Conservation (phyloP, 2,329 filamentous ascomycete species). For the Colletotrichum lentis region DNA sequence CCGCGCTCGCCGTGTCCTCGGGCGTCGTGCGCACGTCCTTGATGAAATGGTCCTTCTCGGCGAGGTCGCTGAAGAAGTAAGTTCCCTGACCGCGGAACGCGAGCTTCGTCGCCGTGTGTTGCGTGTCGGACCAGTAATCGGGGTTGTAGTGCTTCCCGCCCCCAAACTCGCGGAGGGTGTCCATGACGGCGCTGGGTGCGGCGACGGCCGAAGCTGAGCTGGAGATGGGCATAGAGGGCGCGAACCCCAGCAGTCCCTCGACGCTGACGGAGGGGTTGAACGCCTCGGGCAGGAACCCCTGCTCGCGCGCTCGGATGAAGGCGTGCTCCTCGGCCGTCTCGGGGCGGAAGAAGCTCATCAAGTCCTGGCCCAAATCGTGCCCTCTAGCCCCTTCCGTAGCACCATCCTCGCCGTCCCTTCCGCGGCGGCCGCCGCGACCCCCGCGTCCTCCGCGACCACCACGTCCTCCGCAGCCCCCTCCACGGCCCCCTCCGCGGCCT, state of each 20-base stretch:
- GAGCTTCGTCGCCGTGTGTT: slow-evolving; percentile 2
- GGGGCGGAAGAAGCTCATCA: slow-evolving; percentile 35
- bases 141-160: slow-evolving; percentile 41
- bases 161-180: slow-evolving; percentile 49
- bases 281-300: slow-evolving; percentile 32
- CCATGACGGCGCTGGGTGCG: slow-evolving; percentile 46
- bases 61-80: slow-evolving; percentile 40
- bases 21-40: slow-evolving; percentile 36
- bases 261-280: slow-evolving; percentile 50
- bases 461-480: slow-evolving; percentile 38
- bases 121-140: background rate
- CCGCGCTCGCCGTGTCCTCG: slow-evolving; percentile 17
- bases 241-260: slow-evolving; percentile 45
- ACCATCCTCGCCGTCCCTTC: slow-evolving; percentile 31
- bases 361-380: slow-evolving; percentile 24
- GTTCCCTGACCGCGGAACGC: background rate
- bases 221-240: slow-evolving; percentile 48
- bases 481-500: slow-evolving; percentile 39
- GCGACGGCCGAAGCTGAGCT: slow-evolving; percentile 39
- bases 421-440: slow-evolving; percentile 33
- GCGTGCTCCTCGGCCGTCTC: slow-evolving; percentile 42
- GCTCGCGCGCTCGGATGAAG: slow-evolving; percentile 41
- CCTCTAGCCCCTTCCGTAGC: slow-evolving; percentile 38
- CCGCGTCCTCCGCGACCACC: slow-evolving; percentile 33
- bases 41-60: slow-evolving; percentile 38